Conservation (phyloP, 2,329 filamentous ascomycete species). For the Exophiala sideris region DNA sequence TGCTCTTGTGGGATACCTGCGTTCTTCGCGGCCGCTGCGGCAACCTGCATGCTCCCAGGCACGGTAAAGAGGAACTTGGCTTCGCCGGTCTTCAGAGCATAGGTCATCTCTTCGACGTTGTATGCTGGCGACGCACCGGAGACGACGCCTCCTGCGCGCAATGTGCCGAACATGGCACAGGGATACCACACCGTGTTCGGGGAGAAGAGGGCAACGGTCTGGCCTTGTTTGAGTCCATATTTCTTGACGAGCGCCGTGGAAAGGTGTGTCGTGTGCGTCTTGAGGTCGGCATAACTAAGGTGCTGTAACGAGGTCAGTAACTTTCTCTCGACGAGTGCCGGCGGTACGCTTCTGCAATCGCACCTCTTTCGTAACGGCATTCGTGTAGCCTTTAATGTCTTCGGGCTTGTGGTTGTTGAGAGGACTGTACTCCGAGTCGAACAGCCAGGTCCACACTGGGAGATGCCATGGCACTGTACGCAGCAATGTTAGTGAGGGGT, state of each 20-base stretch:
- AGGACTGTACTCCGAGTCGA: conserved; percentile 55
- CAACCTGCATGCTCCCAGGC: conserved; percentile 46
- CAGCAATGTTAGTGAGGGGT: background rate
- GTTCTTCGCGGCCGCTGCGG: conserved; percentile 51
- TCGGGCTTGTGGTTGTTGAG: conserved; percentile 38
- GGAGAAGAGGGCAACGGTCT: conserved; percentile 60
- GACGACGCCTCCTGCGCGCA: conserved; percentile 55
- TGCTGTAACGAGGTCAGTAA: conserved; percentile 29
- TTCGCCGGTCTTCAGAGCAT: conserved; percentile 56
- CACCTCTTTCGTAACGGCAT: conserved; percentile 56
- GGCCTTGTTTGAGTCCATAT: conserved; percentile 52
- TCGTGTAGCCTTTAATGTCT: conserved; percentile 53
- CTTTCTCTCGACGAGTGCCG: no score
- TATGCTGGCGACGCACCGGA: conserved; percentile 65
- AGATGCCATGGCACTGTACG: conserved; percentile 51
- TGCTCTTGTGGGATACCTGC: conserved; percentile 52
- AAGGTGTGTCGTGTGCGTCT: conserved; percentile 55
- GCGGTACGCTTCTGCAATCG: no score
- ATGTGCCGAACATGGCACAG: conserved; percentile 57
- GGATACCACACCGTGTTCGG: conserved; percentile 67
- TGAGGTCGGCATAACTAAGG: conserved; percentile 58
- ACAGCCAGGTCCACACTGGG: conserved; percentile 61
- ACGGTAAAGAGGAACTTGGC: conserved; percentile 39
- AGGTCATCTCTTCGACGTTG: conserved; percentile 65
- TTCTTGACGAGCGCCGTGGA: conserved; percentile 58